Evolutionary conservation across 306 rosid genomes (phyloP), one percentile per base, ranked within the genome.

Genomic region (Dalbergia oliveri): DNA sequence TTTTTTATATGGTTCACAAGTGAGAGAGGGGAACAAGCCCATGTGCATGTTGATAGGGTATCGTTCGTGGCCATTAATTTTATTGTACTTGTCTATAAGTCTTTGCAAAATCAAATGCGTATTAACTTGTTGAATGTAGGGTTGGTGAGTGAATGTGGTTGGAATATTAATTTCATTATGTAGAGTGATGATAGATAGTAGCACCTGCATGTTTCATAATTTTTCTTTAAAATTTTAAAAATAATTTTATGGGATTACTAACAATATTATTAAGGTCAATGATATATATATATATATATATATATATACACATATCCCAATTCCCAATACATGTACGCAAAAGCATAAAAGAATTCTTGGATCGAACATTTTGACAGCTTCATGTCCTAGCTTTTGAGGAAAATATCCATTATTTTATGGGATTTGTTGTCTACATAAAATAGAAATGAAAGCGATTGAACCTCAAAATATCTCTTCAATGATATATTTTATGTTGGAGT

Each of bases 11-110:
- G 85, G 86, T 39, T 81, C 80, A 74, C 15, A 81, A 78, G 76
- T 39, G 77, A 79, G 69, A n/a, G 11, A 77, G 86, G 94, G 98
- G 97, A 89, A 94, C 98, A 94, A 2, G 80, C 69, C 89, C 98
- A 92, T 91, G 98, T 94, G 98, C 85, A 76, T 86, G 88, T 87
- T 89, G 73, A 89, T 88, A 90, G 87, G 85, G 69, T 81, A 73
- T 81, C 79, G 49, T 83, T 89, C 9, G 79, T 85, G 91, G 75
- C 90, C 90, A 73, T 81, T 89, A 81, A 75, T 84, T 84, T 86
- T 61, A 57, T 81, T 45, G 74, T 73, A 87, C 63, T 86, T 76
- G 87, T 75, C 88, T 81, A 57, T 68, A 72, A 69, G 56, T 14
- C 41, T 80, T 85, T 82, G 66, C 75, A 73, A 77, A 73, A 72